Evolutionary conservation across 805 yeast species (phyloP), one percentile per base, ranked within the genome.

Genomic region (Kluyveromyces starmeri): DNA sequence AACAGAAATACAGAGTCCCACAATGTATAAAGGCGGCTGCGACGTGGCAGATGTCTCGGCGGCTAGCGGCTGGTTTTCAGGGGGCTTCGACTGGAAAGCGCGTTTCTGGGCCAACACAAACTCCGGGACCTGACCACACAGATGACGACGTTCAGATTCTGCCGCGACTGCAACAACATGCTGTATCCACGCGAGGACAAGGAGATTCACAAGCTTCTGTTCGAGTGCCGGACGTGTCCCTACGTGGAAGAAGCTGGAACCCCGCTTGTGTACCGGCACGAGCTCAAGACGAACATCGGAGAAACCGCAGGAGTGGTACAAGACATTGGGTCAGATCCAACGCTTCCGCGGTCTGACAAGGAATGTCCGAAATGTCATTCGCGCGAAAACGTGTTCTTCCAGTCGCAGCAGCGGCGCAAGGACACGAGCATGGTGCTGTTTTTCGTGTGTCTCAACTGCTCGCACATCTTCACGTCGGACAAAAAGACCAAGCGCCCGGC

Each of bases 281-380:
- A 92, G 62, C 70, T 89, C 62, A 81, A 85, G 45, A 75, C 96
- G 10, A 81, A 83, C 50, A 84, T 89, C 44, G 95, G 64, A 53
- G 96, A 84, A 55, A 89, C 96, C 2, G 97, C 97, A 1, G 97
- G 97, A 49, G 95, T 83, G 35, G 95, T 92, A 25, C 88, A 83
- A 55, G 97, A 89, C 58, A 83, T 92, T 45, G 96, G 96, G 1
- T 69, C 79, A 16, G 99, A 92, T 60, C 97, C 97, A n/a, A 92
- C 98, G 2, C 76, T 92, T 53, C 99, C 99, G 36, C 70, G 96
- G 45, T 82, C 95, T 2, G 92, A 89, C 58, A 83, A 83, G 53
- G 88, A 83, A 49, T 92, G 99, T 59, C 95, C 96, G 3, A 69
- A 71, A 36, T 92, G 99, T 61, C 78, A 73, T 47, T 80, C 82